phyloP scores from a whole-genome alignment of 2,329 filamentous ascomycete genomes.

The Fonsecaea multimorphosa region DNA sequence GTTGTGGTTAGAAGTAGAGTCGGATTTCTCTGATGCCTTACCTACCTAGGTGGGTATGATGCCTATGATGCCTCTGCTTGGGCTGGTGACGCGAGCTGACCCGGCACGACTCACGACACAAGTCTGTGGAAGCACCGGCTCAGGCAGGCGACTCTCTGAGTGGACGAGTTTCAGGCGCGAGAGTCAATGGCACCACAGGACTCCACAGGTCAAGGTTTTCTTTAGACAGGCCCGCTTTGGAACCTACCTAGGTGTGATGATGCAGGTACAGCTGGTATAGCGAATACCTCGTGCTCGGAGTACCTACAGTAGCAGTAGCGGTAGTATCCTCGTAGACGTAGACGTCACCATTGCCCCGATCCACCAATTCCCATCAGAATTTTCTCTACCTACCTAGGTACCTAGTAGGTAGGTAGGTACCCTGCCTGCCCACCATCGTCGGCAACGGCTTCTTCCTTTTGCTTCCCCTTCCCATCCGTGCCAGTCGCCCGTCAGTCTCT shows the following conservation, averaged over 20 bases:
- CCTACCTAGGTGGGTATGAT: too few relatives aligned
- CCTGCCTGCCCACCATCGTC: neutral
- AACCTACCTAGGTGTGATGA: neutral
- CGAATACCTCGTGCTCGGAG: neutral
- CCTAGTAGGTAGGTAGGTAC: too few relatives aligned
- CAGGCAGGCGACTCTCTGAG: neutral
- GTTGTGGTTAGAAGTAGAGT: neutral
- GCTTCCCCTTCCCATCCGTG: neutral
- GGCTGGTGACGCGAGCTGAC: conserved; percentile 4
- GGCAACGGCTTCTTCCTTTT: neutral
- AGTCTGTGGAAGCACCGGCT: neutral
- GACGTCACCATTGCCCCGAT: neutral
- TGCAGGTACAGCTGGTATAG: conserved; percentile 17
- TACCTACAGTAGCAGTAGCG: too few relatives aligned
- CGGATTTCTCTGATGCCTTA: too few relatives aligned
- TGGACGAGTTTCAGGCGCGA: conserved; percentile 18
- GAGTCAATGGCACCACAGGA: neutral
- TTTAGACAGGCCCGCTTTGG: neutral
- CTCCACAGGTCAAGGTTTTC: conserved; percentile 5
- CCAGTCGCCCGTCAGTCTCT: neutral
- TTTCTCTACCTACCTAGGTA: neutral
- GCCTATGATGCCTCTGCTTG: neutral
- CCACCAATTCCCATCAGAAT: neutral
- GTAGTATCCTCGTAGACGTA: neutral
- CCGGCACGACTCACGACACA: neutral